Conservation (phyloP, 2,329 filamentous ascomycete genomes). For the Colletotrichum musicola region DNA sequence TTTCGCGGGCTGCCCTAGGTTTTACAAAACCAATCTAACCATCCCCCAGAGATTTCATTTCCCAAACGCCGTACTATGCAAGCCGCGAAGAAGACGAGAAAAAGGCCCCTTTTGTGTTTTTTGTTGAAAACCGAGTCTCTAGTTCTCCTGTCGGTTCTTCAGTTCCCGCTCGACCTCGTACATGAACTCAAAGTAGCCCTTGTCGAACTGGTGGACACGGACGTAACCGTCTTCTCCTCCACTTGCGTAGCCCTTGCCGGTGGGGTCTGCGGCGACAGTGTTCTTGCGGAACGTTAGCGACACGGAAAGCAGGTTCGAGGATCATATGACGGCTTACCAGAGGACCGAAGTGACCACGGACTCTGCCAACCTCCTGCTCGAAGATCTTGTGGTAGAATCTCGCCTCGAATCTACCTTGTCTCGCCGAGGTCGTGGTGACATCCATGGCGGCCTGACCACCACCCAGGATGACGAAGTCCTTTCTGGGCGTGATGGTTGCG, state of each 20-base stretch:
- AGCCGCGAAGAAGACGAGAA: slow-evolving; percentile 49
- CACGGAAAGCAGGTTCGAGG: too few species aligned
- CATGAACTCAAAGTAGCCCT: slow-evolving; percentile 97
- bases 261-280: slow-evolving; percentile 93
- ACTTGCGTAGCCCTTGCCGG: slow-evolving; percentile 91
- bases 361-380: slow-evolving; percentile 97
- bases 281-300: slow-evolving; percentile 62
- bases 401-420: slow-evolving; percentile 99
- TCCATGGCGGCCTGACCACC: slow-evolving; percentile 99
- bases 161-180: slow-evolving; percentile 97
- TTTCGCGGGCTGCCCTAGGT: slow-evolving; percentile 40
- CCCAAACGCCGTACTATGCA: slow-evolving; percentile 59
- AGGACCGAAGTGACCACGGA: slow-evolving; percentile 96
- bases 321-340: slow-evolving; percentile 60
- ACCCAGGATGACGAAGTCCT: slow-evolving; percentile 97
- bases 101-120: slow-evolving; percentile 25
- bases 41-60: slow-evolving; percentile 42
- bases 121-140: slow-evolving; percentile 29
- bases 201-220: slow-evolving; percentile 98
- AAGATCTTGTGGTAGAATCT: slow-evolving; percentile 99
- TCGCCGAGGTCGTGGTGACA: slow-evolving; percentile 91
- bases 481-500: slow-evolving; percentile 92
- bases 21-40: slow-evolving; percentile 40
- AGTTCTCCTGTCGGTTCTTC: slow-evolving; percentile 54
- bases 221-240: slow-evolving; percentile 99